Evolutionary conservation across 768 basidiomycete species (phyloP), one percentile per base, ranked within the genome.

Genomic region (Multifurca ochricompacta): DNA sequence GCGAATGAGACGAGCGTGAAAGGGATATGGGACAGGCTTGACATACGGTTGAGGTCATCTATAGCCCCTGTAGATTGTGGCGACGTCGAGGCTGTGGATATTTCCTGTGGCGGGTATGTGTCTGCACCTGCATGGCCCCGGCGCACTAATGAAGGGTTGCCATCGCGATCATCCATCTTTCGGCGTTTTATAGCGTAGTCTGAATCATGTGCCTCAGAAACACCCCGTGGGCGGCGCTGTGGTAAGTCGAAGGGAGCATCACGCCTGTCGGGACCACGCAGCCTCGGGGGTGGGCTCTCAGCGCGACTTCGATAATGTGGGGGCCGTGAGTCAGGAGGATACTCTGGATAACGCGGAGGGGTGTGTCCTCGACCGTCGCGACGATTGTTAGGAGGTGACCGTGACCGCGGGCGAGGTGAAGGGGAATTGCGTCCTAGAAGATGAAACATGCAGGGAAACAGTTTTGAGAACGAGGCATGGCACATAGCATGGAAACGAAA

Each of bases 341-440:
- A 42, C 37, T 56, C 57, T 58, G 35, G 53, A 32, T 60, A 44
- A 13, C 50, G 55, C 37, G 53, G 45, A 19, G 50, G 49, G 27
- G 46, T 54, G 23, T 52, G 43, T 40, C 55, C 57, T 54, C 48
- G 52, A 34, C 49, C 53, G 48, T 42, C 36, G 32, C 51, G 59
- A 46, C 45, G 51, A 37, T 48, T 44, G 35, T 51, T 50, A 25
- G 53, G 31, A n/a, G 59, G 50, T 43, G 59, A 51, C 47, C 48
- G 58, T 36, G 54, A 47, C 32, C 43, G 35, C 43, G 37, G 49
- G 51, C 48, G 59, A 7, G 59, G 57, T 21, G 60, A 59, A 36
- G 54, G 54, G 18, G 54, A 52, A 37, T 59, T 59, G 54, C 58
- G 60, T 59, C 60, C 60, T 61, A 61, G 39, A 61, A 61, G 58